phyloP scores from a whole-genome alignment of 768 basidiomycete genomes.

The Russula brevipes region DNA sequence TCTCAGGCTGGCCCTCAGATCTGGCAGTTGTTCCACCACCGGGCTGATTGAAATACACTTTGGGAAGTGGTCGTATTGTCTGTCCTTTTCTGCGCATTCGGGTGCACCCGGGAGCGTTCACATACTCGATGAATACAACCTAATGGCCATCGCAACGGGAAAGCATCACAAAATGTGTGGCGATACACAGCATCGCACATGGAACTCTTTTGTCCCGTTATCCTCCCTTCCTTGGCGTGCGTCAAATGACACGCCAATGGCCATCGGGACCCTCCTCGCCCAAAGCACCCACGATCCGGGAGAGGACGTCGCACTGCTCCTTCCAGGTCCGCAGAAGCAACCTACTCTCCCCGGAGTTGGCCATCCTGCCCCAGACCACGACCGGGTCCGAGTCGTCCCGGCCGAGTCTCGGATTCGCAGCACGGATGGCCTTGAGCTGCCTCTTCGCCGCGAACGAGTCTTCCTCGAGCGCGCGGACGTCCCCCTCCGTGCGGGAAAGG shows the following conservation, averaged over 20 bases:
- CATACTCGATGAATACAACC: not conserved
- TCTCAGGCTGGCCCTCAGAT: too few relatives aligned
- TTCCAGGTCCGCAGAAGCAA: not conserved
- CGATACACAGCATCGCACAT: not conserved
- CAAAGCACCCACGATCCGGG: not conserved
- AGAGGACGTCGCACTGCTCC: not conserved
- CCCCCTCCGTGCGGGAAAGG: not conserved
- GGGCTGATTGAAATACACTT: too few relatives aligned
- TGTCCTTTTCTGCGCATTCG: too few relatives aligned
- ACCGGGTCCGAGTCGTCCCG: not conserved
- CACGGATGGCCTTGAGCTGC: not conserved
- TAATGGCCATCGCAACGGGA: not conserved
- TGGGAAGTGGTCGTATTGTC: too few relatives aligned
- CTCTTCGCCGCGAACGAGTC: not conserved
- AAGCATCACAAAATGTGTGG: not conserved
- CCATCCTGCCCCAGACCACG: not conserved
- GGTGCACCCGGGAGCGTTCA: too few relatives aligned
- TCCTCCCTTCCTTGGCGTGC: not conserved
- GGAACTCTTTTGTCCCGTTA: not conserved
- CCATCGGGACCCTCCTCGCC: not conserved
- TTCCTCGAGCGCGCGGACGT: not conserved
- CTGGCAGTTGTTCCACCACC: too few relatives aligned
- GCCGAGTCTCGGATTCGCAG: not conserved
- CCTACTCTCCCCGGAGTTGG: constrained; percentile 1
- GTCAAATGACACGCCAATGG: not conserved